Evolutionary conservation across 2,329 filamentous ascomycete genomes (phyloP), one percentile per base, ranked within the genome.

Genomic region (Penicillium rolfsii): DNA sequence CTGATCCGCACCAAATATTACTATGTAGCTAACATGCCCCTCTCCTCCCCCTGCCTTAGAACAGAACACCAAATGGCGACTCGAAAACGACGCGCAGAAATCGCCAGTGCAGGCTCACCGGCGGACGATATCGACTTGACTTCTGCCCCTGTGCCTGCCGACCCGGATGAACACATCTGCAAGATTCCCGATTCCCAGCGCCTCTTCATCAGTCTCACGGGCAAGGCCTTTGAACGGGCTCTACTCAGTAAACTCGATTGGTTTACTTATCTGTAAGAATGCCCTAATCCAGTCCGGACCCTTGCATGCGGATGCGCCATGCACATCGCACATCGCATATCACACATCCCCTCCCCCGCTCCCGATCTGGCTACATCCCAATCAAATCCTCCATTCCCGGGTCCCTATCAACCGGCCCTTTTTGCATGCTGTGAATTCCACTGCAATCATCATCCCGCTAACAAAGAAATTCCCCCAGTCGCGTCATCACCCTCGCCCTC

Each of bases 41-140:
- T 19, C 30, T 19, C 19, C 19, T 19, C 19, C 19, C 19, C 19
- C 59, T 22, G 1, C 19, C 19, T 22, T 58, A 90, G 88, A 67
- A 91, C 90, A 24, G 91, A 94, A 75, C 89, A 91, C 70, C 81
- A 86, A 64, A 85, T 87, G 71, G 88, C 89, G 70, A 83, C 85
- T 12, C 81, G 86, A 60, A 91, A 89, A 73, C 84, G 84, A 33
- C 74, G 83, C 53, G 77, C 80, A 5, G 80, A 74, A 35, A 62
- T 66, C 22, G 63, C 58, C 36, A 56, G 46, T 35, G 56, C 63
- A n/a, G 45, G 55, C 16, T 40, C 61, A 6, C 40, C 35, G 33
- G 19, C 60, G 35, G 35, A 36, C 24, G 62, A 70, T 5, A 55
- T 57, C 24, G 59, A 58, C 48, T 48, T 66, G n/a, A 49, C 58